Evolutionary conservation across 2,329 filamentous ascomycete species (phyloP), one percentile per base, ranked within the genome.

Genomic region (Sarocladium strictum): DNA sequence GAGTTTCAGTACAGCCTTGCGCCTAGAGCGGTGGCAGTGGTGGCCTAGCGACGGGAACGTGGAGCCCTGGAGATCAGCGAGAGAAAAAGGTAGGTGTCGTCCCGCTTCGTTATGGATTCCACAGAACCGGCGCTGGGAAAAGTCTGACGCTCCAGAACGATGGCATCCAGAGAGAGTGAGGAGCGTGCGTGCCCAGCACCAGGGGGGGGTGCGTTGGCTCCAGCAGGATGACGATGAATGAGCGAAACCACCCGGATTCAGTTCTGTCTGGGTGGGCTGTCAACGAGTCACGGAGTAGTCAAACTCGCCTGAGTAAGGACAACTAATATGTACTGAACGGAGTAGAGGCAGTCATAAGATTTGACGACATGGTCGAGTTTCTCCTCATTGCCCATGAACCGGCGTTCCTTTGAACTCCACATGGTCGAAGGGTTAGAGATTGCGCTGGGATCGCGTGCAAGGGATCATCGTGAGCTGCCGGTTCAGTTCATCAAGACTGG

Each of bases 391-490:
- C n/a, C n/a, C n/a, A n/a, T n/a, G n/a, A n/a, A n/a, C n/a, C n/a
- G n/a, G n/a, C n/a, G n/a, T n/a, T 21, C 10, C 19, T 17, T 12
- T 7, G 29, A 12, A 32, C 29, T 32, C 29, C 29, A 32, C 12
- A 40, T 15, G 17, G 27, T 33, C 17, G 47, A 35, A 21, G 47
- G 27, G 27, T 21, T 29, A 26, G 47, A 51, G 27, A 51, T 51
- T 51, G n/a, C 47, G 15, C 17, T 51, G 47, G 47, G 47, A 51
- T 33, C 27, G n/a, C 21, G 27, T 14, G 26, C 47, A 51, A 51
- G 47, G 47, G 47, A 51, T 51, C 47, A 51, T 19, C 47, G 27
- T 35, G 47, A 51, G 27, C 47, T 51, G 47, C 29, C 21, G 27
- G 17, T 51, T 51, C 47, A 51, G 47, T 51, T 24, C 47, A 35